Evolutionary conservation across 768 basidiomycete species (phyloP).

Genomic region (Rhizopogon vinicolor): DNA sequence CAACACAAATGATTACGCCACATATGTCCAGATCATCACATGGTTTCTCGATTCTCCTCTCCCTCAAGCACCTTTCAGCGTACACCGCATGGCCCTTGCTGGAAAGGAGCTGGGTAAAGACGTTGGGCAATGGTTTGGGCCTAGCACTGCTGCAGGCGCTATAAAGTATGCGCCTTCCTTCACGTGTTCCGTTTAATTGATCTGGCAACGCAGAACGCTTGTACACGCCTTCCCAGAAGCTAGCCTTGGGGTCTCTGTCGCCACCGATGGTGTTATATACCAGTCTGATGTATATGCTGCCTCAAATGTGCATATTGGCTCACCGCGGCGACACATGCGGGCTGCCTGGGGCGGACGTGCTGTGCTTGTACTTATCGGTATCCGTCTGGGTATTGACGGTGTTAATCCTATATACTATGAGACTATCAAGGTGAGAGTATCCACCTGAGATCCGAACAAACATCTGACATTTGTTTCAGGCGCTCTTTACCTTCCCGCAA

Average conservation of each 20-base stretch:
- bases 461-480: constrained; percentile 35
- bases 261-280: constrained; percentile 78
- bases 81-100: constrained; percentile 93
- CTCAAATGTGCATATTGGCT: constrained; percentile 37
- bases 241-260: constrained; percentile 76
- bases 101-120: constrained; percentile 95
- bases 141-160: constrained; percentile 95
- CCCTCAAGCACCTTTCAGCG: constrained; percentile 83
- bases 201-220: constrained; percentile 49
- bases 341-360: constrained; percentile 74
- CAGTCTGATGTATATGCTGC: constrained; percentile 84
- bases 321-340: constrained; percentile 26
- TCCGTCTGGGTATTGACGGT: constrained; percentile 85
- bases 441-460: neutral
- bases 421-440: constrained; percentile 57
- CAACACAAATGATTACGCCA: constrained; percentile 64
- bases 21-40: constrained; percentile 85
- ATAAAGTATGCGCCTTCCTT: constrained; percentile 57
- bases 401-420: constrained; percentile 96
- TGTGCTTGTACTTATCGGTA: constrained; percentile 82
- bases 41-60: constrained; percentile 95
- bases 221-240: constrained; percentile 77
- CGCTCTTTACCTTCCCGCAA: constrained; percentile 89
- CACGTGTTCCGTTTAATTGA: constrained; percentile 1
- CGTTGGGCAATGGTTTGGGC: constrained; percentile 97